Base-by-base conservation (phyloP, 2,329 filamentous ascomycete species). In the Ophiostoma perfectum region DNA sequence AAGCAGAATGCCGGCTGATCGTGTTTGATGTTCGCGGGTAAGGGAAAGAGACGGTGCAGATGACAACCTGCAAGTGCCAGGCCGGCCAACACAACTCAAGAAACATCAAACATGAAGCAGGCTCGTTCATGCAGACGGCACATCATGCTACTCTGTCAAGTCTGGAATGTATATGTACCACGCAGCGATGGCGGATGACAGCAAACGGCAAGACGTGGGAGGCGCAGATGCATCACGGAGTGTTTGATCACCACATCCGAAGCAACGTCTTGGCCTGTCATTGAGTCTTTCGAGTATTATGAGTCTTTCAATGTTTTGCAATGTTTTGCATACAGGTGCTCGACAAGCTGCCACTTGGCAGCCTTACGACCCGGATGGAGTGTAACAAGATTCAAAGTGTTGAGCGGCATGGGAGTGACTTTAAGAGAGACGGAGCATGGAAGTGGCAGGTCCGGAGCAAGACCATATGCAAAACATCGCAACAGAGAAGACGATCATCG, bases 171-270 rank as follows among this genome's bases (percentile, higher is more conserved):
- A 27, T 27, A 27, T 27, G 27, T 27, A 27, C 27, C 27, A 27
- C 27, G 27, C 27, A 27, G 27, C 27, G 55, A 16, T 39, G 11
- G 55, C 55, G 4, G n/a, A 44, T 44, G 12, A 12, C 49, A 12
- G 5, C 42, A 55, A 27, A 11, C 49, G 27, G 27, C n/a, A 60
- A 12, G 55, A 27, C 38, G 49, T 55, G 4, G n/a, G 49, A 27
- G 49, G 49, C 49, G 27, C 49, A 60, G 27, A 60, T 18, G 55
- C 55, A 60, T 60, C 55, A 60, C 27, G 27, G 1, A 55, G 55
- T 60, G 55, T 60, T 60, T 60, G 55, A 60, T 60, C 55, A 38
- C 9, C 55, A 38, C 5, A 52, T 16, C 55, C 49, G 49, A 27
- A 7, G 18, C 45, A 55, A 55, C 49, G n/a, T 12, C 18, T 6